Evolutionary conservation across 2,329 filamentous ascomycete genomes (phyloP), one percentile per base, ranked within the genome.

Genomic region (Calonectria naviculata): DNA sequence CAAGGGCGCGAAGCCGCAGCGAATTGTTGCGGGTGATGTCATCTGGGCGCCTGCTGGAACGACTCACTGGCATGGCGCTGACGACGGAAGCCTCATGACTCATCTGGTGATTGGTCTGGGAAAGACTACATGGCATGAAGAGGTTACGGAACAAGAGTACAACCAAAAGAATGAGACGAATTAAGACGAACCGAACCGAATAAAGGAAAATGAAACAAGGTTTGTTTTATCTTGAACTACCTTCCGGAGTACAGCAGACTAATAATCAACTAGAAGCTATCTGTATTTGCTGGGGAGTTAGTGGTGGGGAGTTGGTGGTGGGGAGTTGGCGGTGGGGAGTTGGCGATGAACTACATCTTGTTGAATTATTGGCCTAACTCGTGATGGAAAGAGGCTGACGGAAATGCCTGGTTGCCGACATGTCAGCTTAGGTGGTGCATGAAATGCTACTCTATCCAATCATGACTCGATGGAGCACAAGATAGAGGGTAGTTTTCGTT

Each of bases 61-160:
- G 12, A 54, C 46, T 2, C 65, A 68, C 34, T 68, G 65, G 65
- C 65, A 68, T n/a, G 65, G 65, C 5, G 65, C 65, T 24, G 65
- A 68, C 9, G 34, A 62, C 2, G 65, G 56, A 17, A 62, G 65
- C 31, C 24, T 68, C 31, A 41, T 68, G 54, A 54, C 46, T 4
- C 65, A 68, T 29, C 21, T 68, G 17, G 65, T 54, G 6, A 62
- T 68, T 10, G 46, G 65, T 1, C 21, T 49, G 42, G 65, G 65
- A 6, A 68, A 68, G 34, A 68, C 65, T 24, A 68, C 42, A 2
- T 68, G 65, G 65, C 46, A 68, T 28, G 56, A 68, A 2, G 56
- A 41, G 19, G 65, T 68, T 24, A 62, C 65, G 8, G 65, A 68
- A 6, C 44, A 68, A 24, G 65, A 68, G 44, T 68, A 68, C 24